Conservation (phyloP, 192 early-diverging fungal species). For the Entrophospora sp. region DNA sequence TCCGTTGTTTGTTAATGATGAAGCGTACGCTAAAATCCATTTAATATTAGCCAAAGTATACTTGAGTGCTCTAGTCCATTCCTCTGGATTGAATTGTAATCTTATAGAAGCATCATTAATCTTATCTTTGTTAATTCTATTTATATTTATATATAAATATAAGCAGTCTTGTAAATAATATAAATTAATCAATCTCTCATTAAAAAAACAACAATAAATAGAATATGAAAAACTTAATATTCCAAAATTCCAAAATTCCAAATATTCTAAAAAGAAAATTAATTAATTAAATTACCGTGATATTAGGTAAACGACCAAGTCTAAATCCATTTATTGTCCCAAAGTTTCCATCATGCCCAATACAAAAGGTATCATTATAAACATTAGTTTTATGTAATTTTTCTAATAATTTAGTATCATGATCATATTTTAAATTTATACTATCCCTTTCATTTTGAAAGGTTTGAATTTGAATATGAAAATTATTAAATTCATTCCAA, state of each 20-base stretch:
- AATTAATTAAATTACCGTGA: conserved; percentile 40
- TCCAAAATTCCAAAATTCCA: not conserved
- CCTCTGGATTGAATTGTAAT: conserved; percentile 84
- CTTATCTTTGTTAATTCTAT: conserved; percentile 78
- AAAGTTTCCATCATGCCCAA: conserved; percentile 75
- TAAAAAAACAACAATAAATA: too few relatives aligned
- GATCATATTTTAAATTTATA: conserved; percentile 68
- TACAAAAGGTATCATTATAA: conserved; percentile 90
- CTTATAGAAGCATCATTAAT: conserved; percentile 76
- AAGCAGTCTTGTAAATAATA: not conserved
- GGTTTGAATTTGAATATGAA: conserved; percentile 48
- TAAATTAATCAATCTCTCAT: not conserved
- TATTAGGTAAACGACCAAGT: conserved; percentile 66
- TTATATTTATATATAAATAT: not conserved
- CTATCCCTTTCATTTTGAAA: conserved; percentile 73
- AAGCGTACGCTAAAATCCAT: conserved; percentile 75
- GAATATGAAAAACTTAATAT: too few relatives aligned
- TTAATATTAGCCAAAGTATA: conserved; percentile 86
- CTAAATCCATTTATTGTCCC: conserved; percentile 93
- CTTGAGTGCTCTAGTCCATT: conserved; percentile 90
- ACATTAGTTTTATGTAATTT: conserved; percentile 87
- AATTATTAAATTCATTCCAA: conserved; percentile 71
- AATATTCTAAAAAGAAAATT: not conserved
- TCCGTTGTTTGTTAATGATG: too few relatives aligned
- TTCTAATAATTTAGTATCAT: conserved; percentile 67